Evolutionary conservation across 1,139 yeast species (phyloP), one percentile per base, ranked within the genome.

Genomic region (Zygosaccharomyces pseudobailii): DNA sequence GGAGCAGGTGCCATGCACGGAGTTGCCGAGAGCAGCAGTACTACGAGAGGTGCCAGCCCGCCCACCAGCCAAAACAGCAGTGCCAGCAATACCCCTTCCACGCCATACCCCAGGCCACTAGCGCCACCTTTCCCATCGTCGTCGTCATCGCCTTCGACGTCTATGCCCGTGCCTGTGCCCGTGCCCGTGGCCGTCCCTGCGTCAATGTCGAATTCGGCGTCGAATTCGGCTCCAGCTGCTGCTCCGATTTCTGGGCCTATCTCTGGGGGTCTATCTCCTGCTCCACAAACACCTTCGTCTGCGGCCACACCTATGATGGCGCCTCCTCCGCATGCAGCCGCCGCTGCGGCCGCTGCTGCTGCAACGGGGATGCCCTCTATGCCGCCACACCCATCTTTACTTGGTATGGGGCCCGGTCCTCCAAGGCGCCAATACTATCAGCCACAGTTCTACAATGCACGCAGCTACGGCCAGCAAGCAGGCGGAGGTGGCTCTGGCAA

Each of bases 81-180:
- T 23, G 27, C 34, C 4, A 39, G 20, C 31, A 39, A 34, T 23
- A 30, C 36, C 32, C 33, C 41, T 13, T 25, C 41, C 22, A 23
- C 19, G 23, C 31, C 23, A 4, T 38, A 38, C 41, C 41, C 41
- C 5, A 27, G 28, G 34, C 41, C 41, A 27, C 19, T 34, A 7
- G 34, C 41, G 21, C 24, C 28, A 19, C 41, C 41, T 8, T 6
- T 8, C 9, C 9, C 27, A 8, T 58, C 23, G 55, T 56, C 39
- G 48, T 52, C 41, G 54, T 48, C 25, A 48, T 20, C 7, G 30
- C 30, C 9, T 31, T 7, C 20, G 38, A 51, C 4, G 3, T 17
- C 1, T 13, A 13, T 13, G 21, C 6, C 21, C 21, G 19, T 9
- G 21, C 28, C 17, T 6, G 19, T 28, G 42, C 28, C 10, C 28